phyloP scores from a whole-genome alignment of 2,329 filamentous ascomycete species.

The Penicillium palitans region DNA sequence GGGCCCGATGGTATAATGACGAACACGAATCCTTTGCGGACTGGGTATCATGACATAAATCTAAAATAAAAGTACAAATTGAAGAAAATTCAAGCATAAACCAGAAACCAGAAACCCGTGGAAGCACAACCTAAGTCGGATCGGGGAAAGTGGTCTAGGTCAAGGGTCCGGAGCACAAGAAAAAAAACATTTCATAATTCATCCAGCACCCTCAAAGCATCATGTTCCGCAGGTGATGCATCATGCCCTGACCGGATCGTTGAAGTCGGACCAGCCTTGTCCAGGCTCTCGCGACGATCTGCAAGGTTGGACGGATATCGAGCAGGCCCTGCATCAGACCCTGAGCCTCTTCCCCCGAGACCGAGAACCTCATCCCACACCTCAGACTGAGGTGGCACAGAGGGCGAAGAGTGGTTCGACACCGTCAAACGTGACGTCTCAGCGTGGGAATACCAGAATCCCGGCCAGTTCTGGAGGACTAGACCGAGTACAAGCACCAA shows the following conservation, averaged over 20 bases:
- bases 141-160: neutral
- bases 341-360: neutral
- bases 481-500: slow-evolving; percentile 34
- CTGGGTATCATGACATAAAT: slow-evolving; percentile 31
- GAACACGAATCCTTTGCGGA: slow-evolving; percentile 18
- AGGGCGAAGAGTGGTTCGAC: slow-evolving; percentile 18
- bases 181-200: slow-evolving; percentile 26
- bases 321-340: slow-evolving; percentile 5
- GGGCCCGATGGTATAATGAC: slow-evolving; percentile 17
- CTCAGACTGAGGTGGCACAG: slow-evolving; percentile 5
- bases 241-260: neutral
- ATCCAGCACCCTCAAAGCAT: slow-evolving; percentile 32
- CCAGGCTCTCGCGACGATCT: slow-evolving; percentile 20
- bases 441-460: slow-evolving; percentile 1
- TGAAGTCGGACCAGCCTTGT: slow-evolving; percentile 7
- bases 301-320: slow-evolving; percentile 25
- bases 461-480: slow-evolving; percentile 30
- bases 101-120: neutral
- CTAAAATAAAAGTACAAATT: slow-evolving; percentile 18
- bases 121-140: neutral
- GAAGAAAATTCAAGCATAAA: slow-evolving; percentile 12
- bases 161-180: neutral
- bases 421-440: slow-evolving; percentile 10
- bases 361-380: slow-evolving; percentile 8
- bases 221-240: slow-evolving; percentile 18